A percentile compares a stretch with the other conserved stretches of the same genome.
Evolutionary conservation across 2,329 filamentous ascomycete genomes (phyloP).

Genomic region (Emmonsiellopsis sp.): DNA sequence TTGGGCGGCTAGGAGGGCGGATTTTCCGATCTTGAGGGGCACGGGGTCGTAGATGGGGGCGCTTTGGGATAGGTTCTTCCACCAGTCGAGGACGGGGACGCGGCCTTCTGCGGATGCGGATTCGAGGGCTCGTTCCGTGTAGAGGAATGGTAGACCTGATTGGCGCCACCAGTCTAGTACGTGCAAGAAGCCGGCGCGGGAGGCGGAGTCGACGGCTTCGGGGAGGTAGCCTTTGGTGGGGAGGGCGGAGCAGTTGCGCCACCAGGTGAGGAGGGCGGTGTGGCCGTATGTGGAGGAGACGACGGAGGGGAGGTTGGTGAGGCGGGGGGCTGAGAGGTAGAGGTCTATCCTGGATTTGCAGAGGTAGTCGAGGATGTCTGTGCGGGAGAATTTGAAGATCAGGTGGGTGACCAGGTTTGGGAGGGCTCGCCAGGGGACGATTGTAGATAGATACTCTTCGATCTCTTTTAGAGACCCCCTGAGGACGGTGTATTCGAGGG

Average conservation of each 20-base stretch:
- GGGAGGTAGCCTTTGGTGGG: slow-evolving; percentile 75
- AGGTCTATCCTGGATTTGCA: slow-evolving; percentile 60
- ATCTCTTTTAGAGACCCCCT: slow-evolving; percentile 61
- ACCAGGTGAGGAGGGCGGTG: slow-evolving; percentile 80
- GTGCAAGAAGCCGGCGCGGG: slow-evolving; percentile 71
- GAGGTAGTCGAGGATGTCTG: slow-evolving; percentile 64
- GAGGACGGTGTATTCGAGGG: slow-evolving; percentile 77
- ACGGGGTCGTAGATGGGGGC: slow-evolving; percentile 45
- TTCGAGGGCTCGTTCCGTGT: slow-evolving; percentile 79
- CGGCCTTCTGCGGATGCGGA: slow-evolving; percentile 78
- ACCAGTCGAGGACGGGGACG: slow-evolving; percentile 84
- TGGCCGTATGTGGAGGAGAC: slow-evolving; percentile 80
- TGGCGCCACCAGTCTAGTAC: slow-evolving; percentile 89
- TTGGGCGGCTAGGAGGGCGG: slow-evolving; percentile 73
- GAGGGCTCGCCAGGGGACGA: slow-evolving; percentile 62
- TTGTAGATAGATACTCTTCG: slow-evolving; percentile 59
- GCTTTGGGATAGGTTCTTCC: slow-evolving; percentile 60
- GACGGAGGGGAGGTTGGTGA: slow-evolving; percentile 74
- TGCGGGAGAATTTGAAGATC: slow-evolving; percentile 83
- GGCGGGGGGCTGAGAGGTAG: slow-evolving; percentile 76
- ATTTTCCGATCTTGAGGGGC: slow-evolving; percentile 70
- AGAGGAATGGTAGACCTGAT: slow-evolving; percentile 68
- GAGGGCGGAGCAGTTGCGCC: slow-evolving; percentile 74
- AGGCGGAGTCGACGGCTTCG: slow-evolving; percentile 81
- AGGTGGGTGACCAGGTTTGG: slow-evolving; percentile 76